Conservation (phyloP, 1,284 basidiomycete genomes). For the Fomes fomentarius region DNA sequence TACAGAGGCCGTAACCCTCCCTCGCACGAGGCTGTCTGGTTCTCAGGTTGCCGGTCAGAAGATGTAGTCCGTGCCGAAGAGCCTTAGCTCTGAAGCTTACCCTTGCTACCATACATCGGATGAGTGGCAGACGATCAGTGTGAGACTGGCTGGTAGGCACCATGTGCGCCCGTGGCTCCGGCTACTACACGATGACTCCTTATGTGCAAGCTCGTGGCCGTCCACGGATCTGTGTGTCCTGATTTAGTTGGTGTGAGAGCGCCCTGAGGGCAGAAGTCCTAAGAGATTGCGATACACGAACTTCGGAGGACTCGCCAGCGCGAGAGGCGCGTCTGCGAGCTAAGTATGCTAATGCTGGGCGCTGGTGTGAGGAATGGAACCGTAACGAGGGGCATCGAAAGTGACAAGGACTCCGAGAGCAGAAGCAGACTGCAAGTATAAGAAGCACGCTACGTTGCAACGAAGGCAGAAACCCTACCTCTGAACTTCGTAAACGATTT, state of each 20-base stretch:
- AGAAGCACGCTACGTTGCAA: no score
- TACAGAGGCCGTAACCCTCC: not conserved
- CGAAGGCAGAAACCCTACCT: no score
- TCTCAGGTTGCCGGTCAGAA: constrained; percentile 1
- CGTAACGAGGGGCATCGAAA: no score
- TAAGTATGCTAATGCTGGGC: no score
- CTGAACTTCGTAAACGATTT: no score
- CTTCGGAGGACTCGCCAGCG: not conserved
- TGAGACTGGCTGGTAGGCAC: not conserved
- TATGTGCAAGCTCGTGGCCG: not conserved
- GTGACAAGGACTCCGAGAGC: no score
- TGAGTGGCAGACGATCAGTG: not conserved
- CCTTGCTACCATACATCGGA: not conserved
- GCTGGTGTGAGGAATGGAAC: no score
- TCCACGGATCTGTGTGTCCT: not conserved
- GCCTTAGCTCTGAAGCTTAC: constrained; percentile 10
- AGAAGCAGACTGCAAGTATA: no score
- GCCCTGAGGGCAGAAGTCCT: not conserved
- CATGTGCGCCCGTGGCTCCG: not conserved
- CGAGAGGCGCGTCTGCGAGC: not conserved
- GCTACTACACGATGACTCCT: not conserved
- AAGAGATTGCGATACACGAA: no score
- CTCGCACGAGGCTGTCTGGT: not conserved
- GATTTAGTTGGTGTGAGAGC: not conserved
- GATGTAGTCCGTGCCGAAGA: not conserved